Percentiles rank a stretch among this genome's conserved stretches.
Conservation (phyloP, 768 basidiomycete species). For the Naganishia friedmannii region DNA sequence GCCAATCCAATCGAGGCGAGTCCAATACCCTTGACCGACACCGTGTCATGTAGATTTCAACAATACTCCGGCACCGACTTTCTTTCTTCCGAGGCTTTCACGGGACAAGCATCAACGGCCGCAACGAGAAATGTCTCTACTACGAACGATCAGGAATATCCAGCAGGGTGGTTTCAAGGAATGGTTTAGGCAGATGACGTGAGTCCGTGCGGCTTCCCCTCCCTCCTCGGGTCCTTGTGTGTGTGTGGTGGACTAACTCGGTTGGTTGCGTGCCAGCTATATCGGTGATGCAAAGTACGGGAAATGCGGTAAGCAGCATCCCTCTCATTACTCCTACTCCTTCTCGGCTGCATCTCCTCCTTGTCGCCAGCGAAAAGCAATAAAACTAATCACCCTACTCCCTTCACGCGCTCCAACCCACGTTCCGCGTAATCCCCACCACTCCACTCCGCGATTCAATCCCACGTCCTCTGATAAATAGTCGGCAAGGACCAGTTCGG, state of each 20-base stretch:
- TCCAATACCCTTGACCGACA: slow-evolving; percentile 3
- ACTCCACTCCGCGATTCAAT: no score
- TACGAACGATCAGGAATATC: slow-evolving; percentile 71
- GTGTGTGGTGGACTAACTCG: no score
- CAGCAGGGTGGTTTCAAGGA: slow-evolving; percentile 72
- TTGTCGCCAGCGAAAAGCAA: no score
- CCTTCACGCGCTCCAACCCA: no score
- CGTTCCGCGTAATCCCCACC: no score
- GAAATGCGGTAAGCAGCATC: slow-evolving; percentile 61
- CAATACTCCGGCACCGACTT: no score
- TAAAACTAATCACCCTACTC: no score
- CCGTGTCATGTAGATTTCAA: no score
- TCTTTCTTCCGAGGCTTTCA: no score
- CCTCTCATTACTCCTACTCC: no score
- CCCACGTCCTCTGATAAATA: no score
- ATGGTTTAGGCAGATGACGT: slow-evolving; percentile 73
- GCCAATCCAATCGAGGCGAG: slow-evolving; percentile 3
- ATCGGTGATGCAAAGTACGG: slow-evolving; percentile 93
- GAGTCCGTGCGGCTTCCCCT: neutral
- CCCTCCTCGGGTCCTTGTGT: neutral
- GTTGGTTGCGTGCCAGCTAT: slow-evolving; percentile 58
- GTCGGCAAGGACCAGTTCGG: slow-evolving; percentile 62
- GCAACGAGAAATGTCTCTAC: slow-evolving; percentile 62
- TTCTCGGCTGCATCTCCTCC: no score
- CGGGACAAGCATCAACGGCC: neutral